phyloP scores from a whole-genome alignment of 768 basidiomycete genomes.

The Mycena amicta region DNA sequence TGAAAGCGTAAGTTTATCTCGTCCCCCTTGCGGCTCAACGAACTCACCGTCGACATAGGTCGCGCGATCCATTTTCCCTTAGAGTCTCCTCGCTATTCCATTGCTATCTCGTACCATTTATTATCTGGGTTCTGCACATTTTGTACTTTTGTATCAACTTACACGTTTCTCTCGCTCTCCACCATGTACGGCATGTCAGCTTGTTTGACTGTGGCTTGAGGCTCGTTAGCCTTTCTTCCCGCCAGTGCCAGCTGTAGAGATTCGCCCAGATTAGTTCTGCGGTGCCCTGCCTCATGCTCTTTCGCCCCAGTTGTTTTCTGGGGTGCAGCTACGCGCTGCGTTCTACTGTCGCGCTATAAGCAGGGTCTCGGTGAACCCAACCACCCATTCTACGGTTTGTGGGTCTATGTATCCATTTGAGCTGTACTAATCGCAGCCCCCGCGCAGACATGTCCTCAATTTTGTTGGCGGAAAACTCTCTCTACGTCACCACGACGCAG shows the following conservation, averaged over 20 bases:
- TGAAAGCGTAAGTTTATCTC: slow-evolving; percentile 59
- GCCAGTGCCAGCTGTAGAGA: slow-evolving; percentile 7
- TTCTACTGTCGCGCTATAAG: slow-evolving; percentile 3
- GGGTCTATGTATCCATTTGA: not conserved
- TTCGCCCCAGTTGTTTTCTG: slow-evolving; percentile 6
- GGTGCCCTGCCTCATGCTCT: slow-evolving; percentile 18
- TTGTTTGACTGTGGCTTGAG: not conserved
- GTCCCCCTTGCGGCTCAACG: slow-evolving; percentile 9
- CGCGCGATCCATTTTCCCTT: slow-evolving; percentile 76
- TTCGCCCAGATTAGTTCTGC: slow-evolving; percentile 20
- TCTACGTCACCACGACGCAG: slow-evolving; percentile 26
- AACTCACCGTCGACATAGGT: slow-evolving; percentile 46
- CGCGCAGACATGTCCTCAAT: slow-evolving; percentile 2
- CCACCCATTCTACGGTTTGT: no score
- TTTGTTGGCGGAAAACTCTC: slow-evolving; percentile 17
- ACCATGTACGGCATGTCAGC: not conserved
- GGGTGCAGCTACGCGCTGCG: slow-evolving; percentile 3
- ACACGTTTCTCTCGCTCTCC: slow-evolving; percentile 26
- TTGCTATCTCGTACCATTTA: slow-evolving; percentile 83
- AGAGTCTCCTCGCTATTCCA: slow-evolving; percentile 64
- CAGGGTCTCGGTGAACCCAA: no score
- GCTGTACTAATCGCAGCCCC: not conserved
- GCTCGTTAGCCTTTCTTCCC: slow-evolving; percentile 13
- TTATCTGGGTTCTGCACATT: slow-evolving; percentile 70
- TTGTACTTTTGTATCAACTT: slow-evolving; percentile 83